Base-by-base conservation (phyloP, 2,329 filamentous ascomycete species). In the Fusarium sublunatum region DNA sequence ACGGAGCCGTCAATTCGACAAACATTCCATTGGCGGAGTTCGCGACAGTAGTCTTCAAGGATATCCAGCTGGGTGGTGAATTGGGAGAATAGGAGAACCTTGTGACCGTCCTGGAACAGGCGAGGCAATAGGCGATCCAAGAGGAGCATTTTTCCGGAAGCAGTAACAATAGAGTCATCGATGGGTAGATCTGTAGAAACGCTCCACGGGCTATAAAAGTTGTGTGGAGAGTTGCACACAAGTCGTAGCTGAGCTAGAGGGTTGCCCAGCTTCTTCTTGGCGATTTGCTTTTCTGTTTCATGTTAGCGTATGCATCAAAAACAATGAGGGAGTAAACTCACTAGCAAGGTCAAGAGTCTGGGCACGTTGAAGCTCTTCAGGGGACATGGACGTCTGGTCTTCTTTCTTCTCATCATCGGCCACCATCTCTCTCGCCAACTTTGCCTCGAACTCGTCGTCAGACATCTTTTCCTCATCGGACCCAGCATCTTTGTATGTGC, bases 41-140 rank as follows among this genome's bases (percentile, higher is more conserved):
- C 84, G 8, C 70, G 56, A 4, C 92, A 92, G 78, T 97, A 99
- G 52, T 94, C 90, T 62, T 96, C 88, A 0, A 99, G 81, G 3
- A 99, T 90, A 71, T 98, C 93, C 0, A 99, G 86, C 64, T 97
- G 93, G 0, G 90, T 96, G 55, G 93, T 96, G 79, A 99, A 99
- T 72, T 99, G 95, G 0, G 92, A 96, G 76, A 99, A 99, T 47
- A 99, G 92, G 41, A 99, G 85, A 26, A 98, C 90, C 72, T 98
- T 98, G 79, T 97, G 93, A 4, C 86, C 89, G 1, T 86, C 83
- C 0, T 80, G 65, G 56, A 99, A 89, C 0, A 99, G 83, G 2
- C 83, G 83, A 0, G 91, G 91, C 0, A 99, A 84, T 0, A 99
- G 83, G 0, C 92, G 88, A 73, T 99, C 95, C 0, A 99, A 85